phyloP scores from a whole-genome alignment of 208 protist genomes.

The Trypanosoma grayi region DNA sequence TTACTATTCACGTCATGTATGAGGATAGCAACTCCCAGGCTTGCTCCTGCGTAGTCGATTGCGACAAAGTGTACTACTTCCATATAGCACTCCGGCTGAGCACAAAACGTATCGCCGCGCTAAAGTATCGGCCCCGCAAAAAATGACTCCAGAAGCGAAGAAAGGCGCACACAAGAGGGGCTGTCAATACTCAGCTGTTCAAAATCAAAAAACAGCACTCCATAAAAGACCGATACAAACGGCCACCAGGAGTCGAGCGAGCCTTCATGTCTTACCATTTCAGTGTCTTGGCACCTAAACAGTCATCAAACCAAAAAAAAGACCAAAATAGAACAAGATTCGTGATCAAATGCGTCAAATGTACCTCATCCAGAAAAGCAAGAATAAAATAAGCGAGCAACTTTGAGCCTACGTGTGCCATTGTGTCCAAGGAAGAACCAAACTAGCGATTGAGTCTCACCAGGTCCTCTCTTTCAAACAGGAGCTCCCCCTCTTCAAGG shows the following conservation, averaged over 20 bases:
- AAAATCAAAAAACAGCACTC: constrained; percentile 12
- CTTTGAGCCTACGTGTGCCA: background rate
- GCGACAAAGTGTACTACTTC: constrained; percentile 12
- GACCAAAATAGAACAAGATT: too few species aligned
- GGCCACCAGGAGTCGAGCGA: background rate
- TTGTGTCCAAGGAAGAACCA: background rate
- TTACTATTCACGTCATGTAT: constrained; percentile 4
- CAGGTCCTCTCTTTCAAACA: background rate
- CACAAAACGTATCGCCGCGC: constrained; percentile 8
- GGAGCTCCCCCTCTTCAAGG: background rate
- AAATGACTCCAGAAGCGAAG: background rate
- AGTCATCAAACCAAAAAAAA: too few species aligned
- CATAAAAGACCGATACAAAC: constrained; percentile 8
- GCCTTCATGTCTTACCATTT: constrained; percentile 1
- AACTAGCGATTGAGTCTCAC: background rate
- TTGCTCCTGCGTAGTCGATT: background rate
- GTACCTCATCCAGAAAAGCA: background rate
- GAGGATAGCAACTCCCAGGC: constrained; percentile 8
- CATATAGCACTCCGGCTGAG: background rate
- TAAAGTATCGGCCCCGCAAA: background rate
- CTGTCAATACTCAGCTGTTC: constrained; percentile 4
- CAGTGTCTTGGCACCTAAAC: too few species aligned
- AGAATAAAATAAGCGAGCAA: background rate
- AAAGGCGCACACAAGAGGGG: background rate
- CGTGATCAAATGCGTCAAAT: too few species aligned